Conservation (phyloP, 1,139 yeast genomes). For the Taphrina pruni region DNA sequence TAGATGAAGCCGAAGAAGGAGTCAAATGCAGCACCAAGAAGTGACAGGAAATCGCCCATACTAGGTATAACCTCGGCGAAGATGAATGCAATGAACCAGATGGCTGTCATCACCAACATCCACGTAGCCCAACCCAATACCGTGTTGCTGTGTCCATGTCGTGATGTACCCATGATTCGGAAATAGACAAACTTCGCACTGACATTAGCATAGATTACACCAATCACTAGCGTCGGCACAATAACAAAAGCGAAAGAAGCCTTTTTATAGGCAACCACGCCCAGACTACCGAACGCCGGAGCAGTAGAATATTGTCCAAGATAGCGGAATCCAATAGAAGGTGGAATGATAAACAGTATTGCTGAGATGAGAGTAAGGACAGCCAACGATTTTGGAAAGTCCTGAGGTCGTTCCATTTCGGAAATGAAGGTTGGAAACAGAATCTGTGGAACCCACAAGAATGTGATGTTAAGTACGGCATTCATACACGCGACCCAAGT, state of each 20-base stretch:
- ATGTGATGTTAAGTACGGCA: conserved; percentile 65
- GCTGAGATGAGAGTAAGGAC: conserved; percentile 61
- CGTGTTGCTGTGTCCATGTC: conserved; percentile 53
- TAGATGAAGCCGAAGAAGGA: conserved; percentile 70
- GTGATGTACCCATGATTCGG: conserved; percentile 22
- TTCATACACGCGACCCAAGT: conserved; percentile 59
- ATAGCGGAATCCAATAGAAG: conserved; percentile 63
- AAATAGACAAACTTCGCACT: conserved; percentile 23
- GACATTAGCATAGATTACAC: conserved; percentile 57
- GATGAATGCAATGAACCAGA: conserved; percentile 59
- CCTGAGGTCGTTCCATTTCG: conserved; percentile 65
- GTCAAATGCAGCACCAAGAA: conserved; percentile 68
- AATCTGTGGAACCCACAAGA: conserved; percentile 68
- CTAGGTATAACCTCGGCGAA: conserved; percentile 71
- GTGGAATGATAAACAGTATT: conserved; percentile 60
- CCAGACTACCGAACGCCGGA: conserved; percentile 65
- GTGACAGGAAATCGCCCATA: conserved; percentile 62
- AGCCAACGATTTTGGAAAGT: conserved; percentile 63
- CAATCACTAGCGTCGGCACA: conserved; percentile 64
- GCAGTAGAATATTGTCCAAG: conserved; percentile 62
- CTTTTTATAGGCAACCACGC: conserved; percentile 58
- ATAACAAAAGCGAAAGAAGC: conserved; percentile 63
- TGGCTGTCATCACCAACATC: conserved; percentile 55
- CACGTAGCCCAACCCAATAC: conserved; percentile 62
- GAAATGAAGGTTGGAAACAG: conserved; percentile 67